phyloP scores from a whole-genome alignment of 2,329 filamentous ascomycete genomes.

The Beauveria asiatica region DNA sequence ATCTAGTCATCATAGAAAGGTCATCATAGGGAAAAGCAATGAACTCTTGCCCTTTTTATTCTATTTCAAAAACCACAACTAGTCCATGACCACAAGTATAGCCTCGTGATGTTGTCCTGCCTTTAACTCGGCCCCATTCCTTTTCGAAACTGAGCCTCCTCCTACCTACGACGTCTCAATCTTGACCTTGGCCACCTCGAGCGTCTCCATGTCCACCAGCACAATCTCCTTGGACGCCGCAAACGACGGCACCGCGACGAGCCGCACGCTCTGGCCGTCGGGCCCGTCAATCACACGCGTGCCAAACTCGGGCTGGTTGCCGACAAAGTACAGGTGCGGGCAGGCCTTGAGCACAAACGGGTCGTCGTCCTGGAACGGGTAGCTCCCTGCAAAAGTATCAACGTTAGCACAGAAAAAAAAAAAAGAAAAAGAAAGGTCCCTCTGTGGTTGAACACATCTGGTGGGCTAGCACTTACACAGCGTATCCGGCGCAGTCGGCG shows the following conservation, averaged over 20 bases:
- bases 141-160: neutral
- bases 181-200: constrained; percentile 67
- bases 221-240: constrained; percentile 69
- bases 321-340: constrained; percentile 86
- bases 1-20: too few species aligned
- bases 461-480: constrained; percentile 55
- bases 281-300: constrained; percentile 60
- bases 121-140: too few species aligned
- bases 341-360: constrained; percentile 79
- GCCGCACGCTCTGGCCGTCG: constrained; percentile 60
- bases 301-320: constrained; percentile 72
- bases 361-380: constrained; percentile 91
- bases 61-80: neutral
- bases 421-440: neutral
- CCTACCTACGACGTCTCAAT: constrained; percentile 31
- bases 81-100: neutral
- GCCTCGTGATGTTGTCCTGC: neutral
- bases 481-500: constrained; percentile 92
- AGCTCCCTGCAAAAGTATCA: constrained; percentile 57
- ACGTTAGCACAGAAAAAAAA: neutral
- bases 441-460: too few species aligned
- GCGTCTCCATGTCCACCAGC: constrained; percentile 74
- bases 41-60: neutral
- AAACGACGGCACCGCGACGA: constrained; percentile 82
- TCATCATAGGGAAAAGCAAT: too few species aligned